phyloP scores from a whole-genome alignment of 169 alveolate genomes.

The Cryptosporidium ubiquitum region DNA sequence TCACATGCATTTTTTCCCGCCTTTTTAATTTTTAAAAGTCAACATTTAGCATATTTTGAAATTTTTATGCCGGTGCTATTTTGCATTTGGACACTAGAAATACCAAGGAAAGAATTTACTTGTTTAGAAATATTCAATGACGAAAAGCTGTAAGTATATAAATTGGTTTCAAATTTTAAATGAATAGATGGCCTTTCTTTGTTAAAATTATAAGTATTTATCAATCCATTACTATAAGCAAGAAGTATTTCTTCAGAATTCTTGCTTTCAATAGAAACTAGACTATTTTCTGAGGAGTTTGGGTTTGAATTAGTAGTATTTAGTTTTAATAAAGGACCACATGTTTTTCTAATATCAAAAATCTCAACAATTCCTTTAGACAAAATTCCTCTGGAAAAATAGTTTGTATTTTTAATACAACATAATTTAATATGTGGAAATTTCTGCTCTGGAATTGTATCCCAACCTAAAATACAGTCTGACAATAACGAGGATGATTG shows the following conservation, averaged over 20 bases:
- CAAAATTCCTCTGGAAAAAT: conserved; percentile 28
- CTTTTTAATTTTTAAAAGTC: background rate
- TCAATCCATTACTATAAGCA: background rate
- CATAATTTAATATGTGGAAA: conserved; percentile 16
- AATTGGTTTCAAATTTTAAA: background rate
- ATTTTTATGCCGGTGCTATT: conserved; percentile 38
- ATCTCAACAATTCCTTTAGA: conserved; percentile 27
- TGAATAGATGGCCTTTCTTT: background rate
- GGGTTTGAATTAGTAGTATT: background rate
- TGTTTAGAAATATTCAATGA: conserved; percentile 5
- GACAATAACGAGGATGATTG: conserved; percentile 24
- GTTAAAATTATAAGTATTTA: background rate
- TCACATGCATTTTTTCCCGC: conserved; percentile 1
- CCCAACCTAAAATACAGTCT: conserved; percentile 70
- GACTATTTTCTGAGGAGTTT: background rate
- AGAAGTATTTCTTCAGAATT: conserved; percentile 26
- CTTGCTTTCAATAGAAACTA: conserved; percentile 39
- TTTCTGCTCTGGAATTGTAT: background rate
- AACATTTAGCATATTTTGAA: background rate
- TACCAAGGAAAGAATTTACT: background rate
- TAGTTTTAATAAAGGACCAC: conserved; percentile 47
- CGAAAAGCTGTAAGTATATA: conserved; percentile 16
- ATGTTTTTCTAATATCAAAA: conserved; percentile 56
- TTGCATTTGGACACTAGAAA: conserved; percentile 13
- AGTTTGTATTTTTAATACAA: conserved; percentile 28